Evolutionary conservation across 1,284 basidiomycete genomes (phyloP).

Genomic region (Trametes polyzona): DNA sequence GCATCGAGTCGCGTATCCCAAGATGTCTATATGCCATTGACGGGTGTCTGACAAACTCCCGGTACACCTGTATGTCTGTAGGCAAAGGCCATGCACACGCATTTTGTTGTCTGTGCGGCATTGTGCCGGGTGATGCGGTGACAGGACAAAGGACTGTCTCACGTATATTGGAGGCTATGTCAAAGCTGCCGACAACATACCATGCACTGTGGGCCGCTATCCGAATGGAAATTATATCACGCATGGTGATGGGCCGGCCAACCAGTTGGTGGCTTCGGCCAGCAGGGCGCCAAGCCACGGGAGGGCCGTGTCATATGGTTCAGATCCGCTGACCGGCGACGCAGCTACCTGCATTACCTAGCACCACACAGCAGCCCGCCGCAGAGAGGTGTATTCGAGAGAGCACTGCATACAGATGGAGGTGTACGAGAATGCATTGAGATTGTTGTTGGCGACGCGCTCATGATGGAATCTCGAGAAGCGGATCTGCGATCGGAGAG

Average conservation of each 20-base stretch:
- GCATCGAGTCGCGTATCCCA: too few species aligned
- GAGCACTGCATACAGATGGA: neutral
- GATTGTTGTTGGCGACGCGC: constrained; percentile 8
- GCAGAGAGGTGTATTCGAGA: neutral
- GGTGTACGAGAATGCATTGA: neutral
- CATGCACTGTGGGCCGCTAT: neutral
- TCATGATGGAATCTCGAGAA: constrained; percentile 28
- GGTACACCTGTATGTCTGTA: neutral
- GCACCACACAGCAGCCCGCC: neutral
- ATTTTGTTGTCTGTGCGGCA: neutral
- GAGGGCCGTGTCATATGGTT: neutral
- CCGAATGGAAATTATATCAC: neutral
- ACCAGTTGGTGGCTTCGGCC: neutral
- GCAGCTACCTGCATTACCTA: neutral
- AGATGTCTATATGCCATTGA: too few species aligned
- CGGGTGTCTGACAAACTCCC: neutral
- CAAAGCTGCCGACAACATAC: neutral
- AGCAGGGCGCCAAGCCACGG: neutral
- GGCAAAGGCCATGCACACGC: neutral
- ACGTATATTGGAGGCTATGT: neutral
- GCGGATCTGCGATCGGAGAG: constrained; percentile 30
- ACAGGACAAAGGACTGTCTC: neutral
- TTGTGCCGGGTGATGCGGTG: neutral
- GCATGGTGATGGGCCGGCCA: neutral
- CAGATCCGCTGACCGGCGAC: neutral